A percentile compares a stretch with the other conserved stretches of the same genome.
These are phyloP conservation scores for Flagelloscypha sp. DNA, from an alignment of 768 basidiomycete species.

Conservation along the genomic window DNA sequence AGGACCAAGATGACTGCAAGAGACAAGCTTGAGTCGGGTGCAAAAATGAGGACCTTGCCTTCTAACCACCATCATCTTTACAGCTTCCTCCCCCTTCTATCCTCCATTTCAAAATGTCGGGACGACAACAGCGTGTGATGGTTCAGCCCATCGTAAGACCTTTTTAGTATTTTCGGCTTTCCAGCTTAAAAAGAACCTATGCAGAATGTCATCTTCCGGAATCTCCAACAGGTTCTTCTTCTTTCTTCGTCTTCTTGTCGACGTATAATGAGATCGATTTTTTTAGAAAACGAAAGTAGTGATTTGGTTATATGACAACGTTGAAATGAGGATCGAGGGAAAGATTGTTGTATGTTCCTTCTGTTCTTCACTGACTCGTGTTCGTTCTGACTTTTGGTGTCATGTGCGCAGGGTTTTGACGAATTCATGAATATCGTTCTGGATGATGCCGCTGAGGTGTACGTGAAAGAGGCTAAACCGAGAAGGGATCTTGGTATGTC, in stretches of 20 bases:
- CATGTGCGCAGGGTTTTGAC: constrained; percentile 78
- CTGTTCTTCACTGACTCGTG: constrained; percentile 2
- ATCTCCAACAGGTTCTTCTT: constrained; percentile 68
- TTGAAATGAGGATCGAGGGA: constrained; percentile 94
- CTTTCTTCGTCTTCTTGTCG: constrained; percentile 8
- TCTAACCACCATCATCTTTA: constrained; percentile 7
- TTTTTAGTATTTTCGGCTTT: neutral
- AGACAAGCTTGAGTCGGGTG: too few species aligned
- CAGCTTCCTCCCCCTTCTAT: constrained; percentile 6
- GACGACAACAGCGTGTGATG: constrained; percentile 94
- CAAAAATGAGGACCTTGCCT: too few species aligned
- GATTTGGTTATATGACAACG: constrained; percentile 96
- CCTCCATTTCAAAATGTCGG: constrained; percentile 63
- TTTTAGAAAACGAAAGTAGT: constrained; percentile 71
- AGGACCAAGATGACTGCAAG: too few species aligned
- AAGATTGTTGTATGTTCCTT: constrained; percentile 76
- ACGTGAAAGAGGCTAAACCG: constrained; percentile 82
- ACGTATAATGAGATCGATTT: constrained; percentile 10
- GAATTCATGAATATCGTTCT: constrained; percentile 99
- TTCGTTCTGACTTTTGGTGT: constrained; percentile 8
- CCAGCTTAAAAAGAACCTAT: constrained; percentile 9
- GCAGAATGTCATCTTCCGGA: constrained; percentile 97
- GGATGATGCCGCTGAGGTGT: constrained; percentile 90
- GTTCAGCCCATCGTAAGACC: constrained; percentile 94
- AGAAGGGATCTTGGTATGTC: constrained; percentile 71